Evolutionary conservation across 768 basidiomycete genomes (phyloP), one percentile per base, ranked within the genome.

Genomic region (Pisolithus albus): DNA sequence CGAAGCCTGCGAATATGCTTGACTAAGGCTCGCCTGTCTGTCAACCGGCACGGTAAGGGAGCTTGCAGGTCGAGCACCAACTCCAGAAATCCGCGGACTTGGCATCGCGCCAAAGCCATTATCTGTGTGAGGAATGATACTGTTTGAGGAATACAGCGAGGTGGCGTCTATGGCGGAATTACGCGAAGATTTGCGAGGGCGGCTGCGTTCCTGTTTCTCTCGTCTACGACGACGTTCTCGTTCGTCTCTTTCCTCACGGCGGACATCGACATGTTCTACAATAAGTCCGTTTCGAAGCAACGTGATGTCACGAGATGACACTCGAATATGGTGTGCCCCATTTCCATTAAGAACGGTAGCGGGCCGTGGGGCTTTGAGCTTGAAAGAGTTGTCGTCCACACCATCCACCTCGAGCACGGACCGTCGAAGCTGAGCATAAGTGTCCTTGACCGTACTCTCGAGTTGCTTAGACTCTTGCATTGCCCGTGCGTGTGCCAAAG

Each of bases 211-310:
- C 41, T 84, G 80, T 60, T 72, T 80, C 58, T 86, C 89, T 55
- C 88, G 84, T 59, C 75, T 83, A 53, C 79, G 80, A 52, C 76
- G 74, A 24, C 86, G 81, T 41, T 88, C 84, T 41, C 79, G 78
- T 36, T 82, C 86, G 56, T 88, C 88, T 52, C 72, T 79, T 65
- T 89, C 89, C 66, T 90, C 88, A 56, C 75, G 83, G 30, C 83
- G 80, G 18, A 93, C 80, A 65, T 93, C 81, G 36, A 93, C 86
- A 54, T 88, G 86, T 59, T 94, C 92, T 7, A 92, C 84, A 48
- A 92, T 88, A 77, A 93, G 83, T 3, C 90, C 90, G 56, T 89
- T 92, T 66, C 92, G 86, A 19, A 94, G 78, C 9, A 93, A 72
- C 0, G 89, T 88, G 13, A 89, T 76, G 50, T 92, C 86, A 32